These are phyloP conservation scores for Pseudofabraea citricarpa DNA, from an alignment of 2,329 filamentous ascomycete genomes.

Conservation along the genomic window DNA sequence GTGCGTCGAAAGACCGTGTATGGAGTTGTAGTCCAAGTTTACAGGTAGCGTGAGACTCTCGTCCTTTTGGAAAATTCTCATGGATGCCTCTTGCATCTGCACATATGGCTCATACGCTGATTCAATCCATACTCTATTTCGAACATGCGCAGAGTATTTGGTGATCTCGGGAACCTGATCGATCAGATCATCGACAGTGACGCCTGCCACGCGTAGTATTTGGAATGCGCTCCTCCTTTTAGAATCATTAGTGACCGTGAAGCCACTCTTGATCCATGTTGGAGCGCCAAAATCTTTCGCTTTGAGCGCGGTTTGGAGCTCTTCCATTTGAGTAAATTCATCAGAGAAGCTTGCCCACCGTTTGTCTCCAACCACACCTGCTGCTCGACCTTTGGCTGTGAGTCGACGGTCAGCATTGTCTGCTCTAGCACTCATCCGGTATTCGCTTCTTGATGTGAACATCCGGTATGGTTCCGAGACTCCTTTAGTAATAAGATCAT, in stretches of 20 bases:
- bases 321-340: slow-evolving; percentile 61
- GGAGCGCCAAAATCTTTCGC: slow-evolving; percentile 52
- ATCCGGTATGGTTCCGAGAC: slow-evolving; percentile 97
- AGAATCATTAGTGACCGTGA: slow-evolving; percentile 62
- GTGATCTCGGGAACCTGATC: slow-evolving; percentile 51
- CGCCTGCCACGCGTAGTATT: slow-evolving; percentile 64
- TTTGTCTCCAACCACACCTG: slow-evolving; percentile 71
- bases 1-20: slow-evolving; percentile 73
- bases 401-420: slow-evolving; percentile 92
- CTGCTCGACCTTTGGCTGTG: slow-evolving; percentile 69
- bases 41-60: slow-evolving; percentile 68
- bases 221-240: slow-evolving; percentile 70
- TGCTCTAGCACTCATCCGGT: slow-evolving; percentile 83
- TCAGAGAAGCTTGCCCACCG: slow-evolving; percentile 71
- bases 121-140: slow-evolving; percentile 71
- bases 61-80: slow-evolving; percentile 66
- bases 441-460: slow-evolving; percentile 96
- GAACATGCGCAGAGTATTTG: slow-evolving; percentile 53
- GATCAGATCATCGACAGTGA: slow-evolving; percentile 53
- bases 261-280: slow-evolving; percentile 66
- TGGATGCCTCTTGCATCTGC: slow-evolving; percentile 62
- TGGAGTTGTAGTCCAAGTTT: slow-evolving; percentile 69
- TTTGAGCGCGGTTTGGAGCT: slow-evolving; percentile 58
- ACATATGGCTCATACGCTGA: slow-evolving; percentile 86
- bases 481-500: slow-evolving; percentile 94